Percentiles rank a stretch among this genome's conserved stretches.
phyloP scores from a whole-genome alignment of 495 filamentous ascomycete species.

The Cladorrhinum samala region DNA sequence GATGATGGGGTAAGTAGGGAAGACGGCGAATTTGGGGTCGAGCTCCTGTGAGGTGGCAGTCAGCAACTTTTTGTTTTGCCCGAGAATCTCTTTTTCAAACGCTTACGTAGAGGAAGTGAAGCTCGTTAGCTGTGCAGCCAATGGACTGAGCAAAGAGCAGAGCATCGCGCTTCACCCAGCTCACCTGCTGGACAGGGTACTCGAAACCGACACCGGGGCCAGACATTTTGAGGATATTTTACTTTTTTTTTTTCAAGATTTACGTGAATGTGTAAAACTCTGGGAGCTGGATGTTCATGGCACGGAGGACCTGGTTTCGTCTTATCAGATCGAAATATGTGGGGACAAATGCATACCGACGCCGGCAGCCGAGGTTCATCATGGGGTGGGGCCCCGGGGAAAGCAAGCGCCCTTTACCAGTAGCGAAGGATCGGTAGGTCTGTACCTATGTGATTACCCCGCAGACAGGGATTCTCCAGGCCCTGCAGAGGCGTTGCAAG shows the following conservation, averaged over 20 bases:
- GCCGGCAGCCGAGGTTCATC: slow-evolving; percentile 20
- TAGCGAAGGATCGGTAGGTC: no score
- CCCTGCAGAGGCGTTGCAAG: neutral
- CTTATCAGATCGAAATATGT: slow-evolving; percentile 1
- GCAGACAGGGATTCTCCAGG: neutral
- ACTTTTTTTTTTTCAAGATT: neutral
- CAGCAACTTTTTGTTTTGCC: slow-evolving; percentile 7
- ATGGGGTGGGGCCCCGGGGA: neutral
- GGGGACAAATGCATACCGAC: slow-evolving; percentile 9
- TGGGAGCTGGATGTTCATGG: neutral
- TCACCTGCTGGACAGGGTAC: slow-evolving; percentile 63
- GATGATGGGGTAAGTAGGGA: slow-evolving; percentile 81
- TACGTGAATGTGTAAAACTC: neutral
- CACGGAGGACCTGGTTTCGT: no score
- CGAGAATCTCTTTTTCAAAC: neutral
- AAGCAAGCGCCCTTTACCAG: no score
- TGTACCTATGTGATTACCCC: slow-evolving; percentile 1
- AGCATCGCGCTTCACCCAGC: slow-evolving; percentile 81
- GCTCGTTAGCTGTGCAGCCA: slow-evolving; percentile 73
- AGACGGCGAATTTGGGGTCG: slow-evolving; percentile 74
- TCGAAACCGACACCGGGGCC: slow-evolving; percentile 72
- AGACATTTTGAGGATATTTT: slow-evolving; percentile 35
- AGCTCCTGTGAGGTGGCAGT: slow-evolving; percentile 52
- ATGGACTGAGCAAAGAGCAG: slow-evolving; percentile 85
- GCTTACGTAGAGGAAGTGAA: slow-evolving; percentile 82